Evolutionary conservation across 371 early-diverging fungal genomes (phyloP).

Genomic region (Coemansia sp.): DNA sequence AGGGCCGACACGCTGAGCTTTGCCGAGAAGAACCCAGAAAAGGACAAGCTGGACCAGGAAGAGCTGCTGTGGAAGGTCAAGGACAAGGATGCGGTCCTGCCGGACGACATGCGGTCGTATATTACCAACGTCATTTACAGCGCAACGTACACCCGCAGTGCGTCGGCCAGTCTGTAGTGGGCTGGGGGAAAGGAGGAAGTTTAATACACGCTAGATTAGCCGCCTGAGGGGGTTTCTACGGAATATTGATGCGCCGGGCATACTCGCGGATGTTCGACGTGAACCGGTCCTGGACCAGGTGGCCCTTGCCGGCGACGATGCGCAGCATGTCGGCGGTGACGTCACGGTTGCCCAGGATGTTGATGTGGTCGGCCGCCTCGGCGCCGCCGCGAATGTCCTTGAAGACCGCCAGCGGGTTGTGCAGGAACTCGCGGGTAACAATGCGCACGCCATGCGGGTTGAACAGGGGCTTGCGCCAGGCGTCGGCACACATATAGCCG

Average conservation of each 20-base stretch:
- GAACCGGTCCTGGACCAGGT: constrained; percentile 31
- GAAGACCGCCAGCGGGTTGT: constrained; percentile 56
- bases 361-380: constrained; percentile 84
- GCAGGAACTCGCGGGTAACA: constrained; percentile 75
- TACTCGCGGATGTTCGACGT: constrained; percentile 41
- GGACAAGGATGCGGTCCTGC: constrained; percentile 36
- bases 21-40: constrained; percentile 14
- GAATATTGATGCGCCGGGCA: constrained; percentile 22
- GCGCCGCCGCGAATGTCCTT: constrained; percentile 81
- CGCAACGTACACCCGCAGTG: constrained; percentile 4
- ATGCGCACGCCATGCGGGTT: constrained; percentile 82
- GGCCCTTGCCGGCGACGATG: constrained; percentile 46
- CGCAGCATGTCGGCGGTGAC: constrained; percentile 53
- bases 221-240: too few species aligned
- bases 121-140: constrained; percentile 31
- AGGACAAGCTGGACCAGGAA: constrained; percentile 10
- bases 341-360: constrained; percentile 79
- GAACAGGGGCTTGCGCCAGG: constrained; percentile 77
- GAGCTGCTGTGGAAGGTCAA: constrained; percentile 43
- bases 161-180: constrained; percentile 26
- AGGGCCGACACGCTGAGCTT: constrained; percentile 17
- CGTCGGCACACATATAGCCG: constrained; percentile 91
- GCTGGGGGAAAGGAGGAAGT: too few species aligned
- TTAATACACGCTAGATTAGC: too few species aligned
- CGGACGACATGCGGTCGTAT: constrained; percentile 37